Conservation (phyloP, 768 basidiomycete genomes). For the Pisolithus orientalis region DNA sequence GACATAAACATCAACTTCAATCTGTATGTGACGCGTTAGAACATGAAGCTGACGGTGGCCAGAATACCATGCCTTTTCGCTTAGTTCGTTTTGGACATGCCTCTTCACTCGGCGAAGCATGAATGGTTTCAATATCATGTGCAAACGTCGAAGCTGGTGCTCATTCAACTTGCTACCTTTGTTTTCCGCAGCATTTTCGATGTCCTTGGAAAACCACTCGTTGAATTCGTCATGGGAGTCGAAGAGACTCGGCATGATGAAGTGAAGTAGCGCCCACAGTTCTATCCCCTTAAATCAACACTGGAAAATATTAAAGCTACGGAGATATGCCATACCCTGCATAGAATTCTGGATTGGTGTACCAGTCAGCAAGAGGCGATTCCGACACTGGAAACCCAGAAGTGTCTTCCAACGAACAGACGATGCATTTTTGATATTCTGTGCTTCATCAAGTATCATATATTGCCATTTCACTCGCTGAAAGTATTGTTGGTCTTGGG, state of each 20-base stretch:
- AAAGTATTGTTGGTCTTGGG: conserved; percentile 97
- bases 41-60: conserved; percentile 58
- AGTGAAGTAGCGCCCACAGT: conserved; percentile 96
- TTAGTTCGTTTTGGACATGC: conserved; percentile 98
- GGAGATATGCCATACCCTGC: conserved; percentile 63
- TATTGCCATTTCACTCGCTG: conserved; percentile 99
- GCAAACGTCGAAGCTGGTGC: conserved; percentile 87
- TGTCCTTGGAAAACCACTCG: conserved; percentile 99
- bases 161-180: conserved; percentile 90
- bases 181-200: conserved; percentile 91
- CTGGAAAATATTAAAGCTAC: neutral
- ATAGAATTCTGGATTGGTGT: conserved; percentile 99
- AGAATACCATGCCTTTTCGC: conserved; percentile 73
- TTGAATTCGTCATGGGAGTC: conserved; percentile 99
- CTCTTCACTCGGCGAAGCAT: conserved; percentile 97
- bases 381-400: conserved; percentile 92
- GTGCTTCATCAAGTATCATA: conserved; percentile 99
- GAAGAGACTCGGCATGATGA: conserved; percentile 99
- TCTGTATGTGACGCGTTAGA: conserved; percentile 75
- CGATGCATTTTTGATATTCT: conserved; percentile 97
- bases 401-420: conserved; percentile 97
- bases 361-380: conserved; percentile 89
- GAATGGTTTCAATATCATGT: conserved; percentile 99
- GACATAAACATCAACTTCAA: conserved; percentile 92
- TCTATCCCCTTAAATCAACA: conserved; percentile 42